Conservation (phyloP, 495 filamentous ascomycete species). For the Penicillium tannophilum region DNA sequence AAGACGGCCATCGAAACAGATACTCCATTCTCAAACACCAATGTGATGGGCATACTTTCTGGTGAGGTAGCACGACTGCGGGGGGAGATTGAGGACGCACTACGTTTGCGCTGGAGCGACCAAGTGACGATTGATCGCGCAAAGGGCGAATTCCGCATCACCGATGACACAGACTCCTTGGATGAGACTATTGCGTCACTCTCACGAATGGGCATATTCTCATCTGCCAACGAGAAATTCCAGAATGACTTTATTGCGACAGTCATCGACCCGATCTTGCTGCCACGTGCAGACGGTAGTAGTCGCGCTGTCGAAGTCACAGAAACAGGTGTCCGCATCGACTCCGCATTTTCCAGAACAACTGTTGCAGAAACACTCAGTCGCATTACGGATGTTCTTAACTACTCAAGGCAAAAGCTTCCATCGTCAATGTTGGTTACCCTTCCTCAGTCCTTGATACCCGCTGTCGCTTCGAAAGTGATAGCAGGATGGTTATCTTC, state of each 20-base stretch:
- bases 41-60: slow-evolving; percentile 40
- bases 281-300: slow-evolving; percentile 26
- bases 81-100: slow-evolving; percentile 34
- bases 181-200: slow-evolving; percentile 40
- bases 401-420: slow-evolving; percentile 64
- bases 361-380: slow-evolving; percentile 36
- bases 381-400: slow-evolving; percentile 61
- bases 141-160: slow-evolving; percentile 50
- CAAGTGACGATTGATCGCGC: slow-evolving; percentile 59
- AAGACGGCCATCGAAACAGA: slow-evolving; percentile 44
- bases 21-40: slow-evolving; percentile 39
- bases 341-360: slow-evolving; percentile 26
- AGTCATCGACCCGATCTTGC: slow-evolving; percentile 40
- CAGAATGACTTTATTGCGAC: slow-evolving; percentile 34
- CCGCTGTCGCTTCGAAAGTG: slow-evolving; percentile 63
- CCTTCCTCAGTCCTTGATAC: slow-evolving; percentile 68
- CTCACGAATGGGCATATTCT: slow-evolving; percentile 37
- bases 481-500: slow-evolving; percentile 74
- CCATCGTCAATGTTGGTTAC: slow-evolving; percentile 62
- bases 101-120: slow-evolving; percentile 45
- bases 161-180: slow-evolving; percentile 31
- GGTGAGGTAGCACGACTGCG: slow-evolving; percentile 35
- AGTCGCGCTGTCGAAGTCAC: slow-evolving; percentile 34
- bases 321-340: slow-evolving; percentile 35
- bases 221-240: slow-evolving; percentile 34